These are phyloP conservation scores for Colletotrichum viniferum DNA, from an alignment of 2,329 filamentous ascomycete species.

Conservation along the genomic window DNA sequence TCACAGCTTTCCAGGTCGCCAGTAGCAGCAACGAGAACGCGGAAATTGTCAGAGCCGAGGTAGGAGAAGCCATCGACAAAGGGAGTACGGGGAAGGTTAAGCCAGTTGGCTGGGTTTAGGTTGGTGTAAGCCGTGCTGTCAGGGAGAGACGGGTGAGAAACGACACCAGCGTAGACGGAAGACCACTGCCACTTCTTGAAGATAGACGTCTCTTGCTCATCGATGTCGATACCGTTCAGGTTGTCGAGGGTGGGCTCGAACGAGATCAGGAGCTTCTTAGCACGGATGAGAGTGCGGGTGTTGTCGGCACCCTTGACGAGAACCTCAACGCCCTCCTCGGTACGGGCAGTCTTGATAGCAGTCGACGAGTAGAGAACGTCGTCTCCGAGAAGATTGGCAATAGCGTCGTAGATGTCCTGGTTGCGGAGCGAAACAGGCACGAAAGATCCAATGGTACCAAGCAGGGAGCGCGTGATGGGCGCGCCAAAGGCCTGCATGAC, in stretches of 20 bases:
- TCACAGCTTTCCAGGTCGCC: slow-evolving; percentile 14
- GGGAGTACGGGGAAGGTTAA: slow-evolving; percentile 27
- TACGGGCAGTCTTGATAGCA: slow-evolving; percentile 34
- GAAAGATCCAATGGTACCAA: slow-evolving; percentile 31
- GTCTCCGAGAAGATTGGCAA: slow-evolving; percentile 34
- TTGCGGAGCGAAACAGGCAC: slow-evolving; percentile 38
- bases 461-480: slow-evolving; percentile 37
- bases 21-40: slow-evolving; percentile 30
- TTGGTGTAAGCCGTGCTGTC: slow-evolving; percentile 30
- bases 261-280: slow-evolving; percentile 38
- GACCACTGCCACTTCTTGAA: slow-evolving; percentile 37
- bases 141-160: slow-evolving; percentile 34
- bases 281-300: slow-evolving; percentile 25
- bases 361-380: slow-evolving; percentile 41
- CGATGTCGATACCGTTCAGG: slow-evolving; percentile 34
- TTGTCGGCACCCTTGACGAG: slow-evolving; percentile 29
- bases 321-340: slow-evolving; percentile 30
- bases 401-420: slow-evolving; percentile 43
- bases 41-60: slow-evolving; percentile 29
- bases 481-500: slow-evolving; percentile 46
- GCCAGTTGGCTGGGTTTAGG: slow-evolving; percentile 29
- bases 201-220: slow-evolving; percentile 30
- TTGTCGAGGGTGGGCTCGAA: slow-evolving; percentile 36
- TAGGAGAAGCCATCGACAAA: slow-evolving; percentile 33
- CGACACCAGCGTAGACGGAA: slow-evolving; percentile 34